phyloP scores from a whole-genome alignment of 306 rosid genomes.

The Notholithocarpus densiflorus region DNA sequence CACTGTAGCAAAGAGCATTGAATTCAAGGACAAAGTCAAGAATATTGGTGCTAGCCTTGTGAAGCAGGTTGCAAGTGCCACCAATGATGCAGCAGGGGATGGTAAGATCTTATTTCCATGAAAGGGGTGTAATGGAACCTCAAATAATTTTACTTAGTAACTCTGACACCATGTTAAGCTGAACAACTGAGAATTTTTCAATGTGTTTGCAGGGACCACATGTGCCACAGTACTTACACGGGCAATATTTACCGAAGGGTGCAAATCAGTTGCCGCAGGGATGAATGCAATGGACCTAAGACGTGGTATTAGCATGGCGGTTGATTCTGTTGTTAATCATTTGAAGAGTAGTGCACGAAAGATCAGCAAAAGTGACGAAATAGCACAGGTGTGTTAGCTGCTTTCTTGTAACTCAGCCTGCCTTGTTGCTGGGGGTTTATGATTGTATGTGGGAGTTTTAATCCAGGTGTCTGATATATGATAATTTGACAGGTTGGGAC shows the following conservation, averaged over 20 bases:
- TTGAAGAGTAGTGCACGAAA: conserved; percentile 86
- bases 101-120: conserved; percentile 42
- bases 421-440: not conserved
- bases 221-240: conserved; percentile 89
- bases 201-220: conserved; percentile 71
- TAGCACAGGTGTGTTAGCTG: conserved; percentile 68
- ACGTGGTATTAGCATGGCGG: conserved; percentile 89
- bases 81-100: conserved; percentile 91
- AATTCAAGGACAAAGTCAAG: conserved; percentile 84
- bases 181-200: not conserved
- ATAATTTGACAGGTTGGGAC: conserved; percentile 70
- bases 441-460: not conserved
- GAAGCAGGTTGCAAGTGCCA: conserved; percentile 97
- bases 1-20: conserved; percentile 91
- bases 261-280: conserved; percentile 98
- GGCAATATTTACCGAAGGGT: conserved; percentile 88
- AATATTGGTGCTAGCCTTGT: conserved; percentile 95
- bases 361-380: conserved; percentile 98
- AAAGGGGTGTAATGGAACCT: not conserved
- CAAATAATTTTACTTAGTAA: not conserved
- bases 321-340: conserved; percentile 81
- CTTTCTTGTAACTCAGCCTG: not conserved
- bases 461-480: not conserved
- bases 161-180: not conserved
- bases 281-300: conserved; percentile 97